These are phyloP conservation scores for Mortierella hygrophila DNA, from an alignment of 192 early-diverging fungal species.

Conservation along the genomic window DNA sequence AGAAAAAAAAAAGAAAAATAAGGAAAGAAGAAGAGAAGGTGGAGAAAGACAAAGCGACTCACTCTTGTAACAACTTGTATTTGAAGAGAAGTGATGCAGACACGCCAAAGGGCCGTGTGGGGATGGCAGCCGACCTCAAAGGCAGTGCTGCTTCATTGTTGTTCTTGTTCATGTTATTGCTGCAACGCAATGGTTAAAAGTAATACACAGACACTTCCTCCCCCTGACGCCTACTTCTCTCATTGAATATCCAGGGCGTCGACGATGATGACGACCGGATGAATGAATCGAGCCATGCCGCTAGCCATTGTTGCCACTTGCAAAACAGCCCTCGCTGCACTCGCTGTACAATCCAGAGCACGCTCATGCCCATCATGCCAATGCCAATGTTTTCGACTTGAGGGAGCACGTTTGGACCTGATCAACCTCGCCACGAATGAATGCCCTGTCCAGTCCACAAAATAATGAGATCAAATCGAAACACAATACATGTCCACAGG, in stretches of 20 bases:
- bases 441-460: no score
- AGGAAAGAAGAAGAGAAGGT: neutral
- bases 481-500: no score
- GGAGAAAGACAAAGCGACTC: conserved; percentile 12
- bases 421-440: neutral
- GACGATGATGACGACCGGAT: conserved; percentile 27
- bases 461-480: no score
- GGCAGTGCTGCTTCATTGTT: neutral
- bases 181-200: neutral
- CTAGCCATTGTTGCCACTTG: neutral
- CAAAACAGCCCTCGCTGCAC: neutral
- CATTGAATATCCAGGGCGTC: neutral
- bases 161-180: no score
- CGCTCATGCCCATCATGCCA: no score
- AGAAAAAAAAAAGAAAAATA: conserved; percentile 9
- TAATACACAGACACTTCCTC: neutral
- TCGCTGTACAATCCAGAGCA: neutral
- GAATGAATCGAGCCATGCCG: conserved; percentile 11
- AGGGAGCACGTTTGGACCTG: conserved; percentile 1
- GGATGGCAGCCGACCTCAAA: conserved; percentile 6
- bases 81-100: neutral
- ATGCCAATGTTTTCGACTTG: neutral
- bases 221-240: neutral
- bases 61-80: neutral
- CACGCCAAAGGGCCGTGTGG: neutral